Evolutionary conservation across 1,284 basidiomycete species (phyloP), one percentile per base, ranked within the genome.

Genomic region (Albatrellus sp.): DNA sequence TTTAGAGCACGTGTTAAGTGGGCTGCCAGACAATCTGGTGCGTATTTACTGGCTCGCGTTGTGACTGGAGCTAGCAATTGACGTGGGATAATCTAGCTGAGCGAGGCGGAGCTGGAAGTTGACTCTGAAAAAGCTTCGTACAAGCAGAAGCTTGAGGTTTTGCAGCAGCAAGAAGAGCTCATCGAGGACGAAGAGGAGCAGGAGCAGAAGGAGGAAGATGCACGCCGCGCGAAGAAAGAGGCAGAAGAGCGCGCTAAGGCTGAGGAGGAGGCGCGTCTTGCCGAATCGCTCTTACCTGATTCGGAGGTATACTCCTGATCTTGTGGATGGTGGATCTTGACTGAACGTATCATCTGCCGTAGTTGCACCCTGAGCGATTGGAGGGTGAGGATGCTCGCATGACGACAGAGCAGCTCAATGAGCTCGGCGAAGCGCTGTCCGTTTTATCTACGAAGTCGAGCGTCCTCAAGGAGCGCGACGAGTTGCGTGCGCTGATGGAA

Each of bases 141-240:
- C 75, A 96, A 97, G 71, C 90, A 98, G 70, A 92, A 94, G 65
- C 77, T 98, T 48, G 94, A 97, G 55, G 94, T 99, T 7, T 69
- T 99, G 60, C 88, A 96, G 58, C 90, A 99, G 60, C 94, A 98
- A 64, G 91, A 98, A 61, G 94, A 98, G 63, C 86, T 99, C 49
- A 99, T 99, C 60, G 93, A 98, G 62, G 94, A 98, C 60, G 94
- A 98, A 65, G 82, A 93, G 52, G 94, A 97, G 61, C 94, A 98
- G 65, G 96, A 98, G 56, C 78, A 90, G 63, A 93, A 96, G 63
- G 93, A 96, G 61, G 86, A 90, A 57, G 87, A 88, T 56, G 88
- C 92, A 33, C 80, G 90, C 50, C 81, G 89, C 54, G 84, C 82
- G 37, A 83, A 84, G 61, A 80, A 80, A 57, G 87, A 90, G 63